phyloP scores from a whole-genome alignment of 805 yeast species.

The Zygosaccharomyces siamensis region DNA sequence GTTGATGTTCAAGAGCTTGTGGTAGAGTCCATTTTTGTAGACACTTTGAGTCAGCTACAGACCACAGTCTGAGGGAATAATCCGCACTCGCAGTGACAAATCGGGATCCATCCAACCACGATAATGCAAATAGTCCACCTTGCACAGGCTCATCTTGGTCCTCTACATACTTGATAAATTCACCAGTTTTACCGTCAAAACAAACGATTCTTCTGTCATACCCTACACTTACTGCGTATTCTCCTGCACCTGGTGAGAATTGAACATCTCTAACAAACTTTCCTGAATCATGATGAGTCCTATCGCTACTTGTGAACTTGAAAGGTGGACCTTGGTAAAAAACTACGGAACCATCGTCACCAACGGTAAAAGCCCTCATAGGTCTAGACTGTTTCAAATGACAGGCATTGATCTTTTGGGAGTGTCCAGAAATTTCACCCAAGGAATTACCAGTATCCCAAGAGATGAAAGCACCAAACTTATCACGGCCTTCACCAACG shows the following conservation, averaged over 20 bases:
- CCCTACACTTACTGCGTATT: constrained; percentile 68
- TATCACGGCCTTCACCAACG: constrained; percentile 90
- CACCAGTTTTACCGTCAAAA: constrained; percentile 88
- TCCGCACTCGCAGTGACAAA: constrained; percentile 88
- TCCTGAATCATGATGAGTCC: constrained; percentile 59
- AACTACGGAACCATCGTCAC: constrained; percentile 82
- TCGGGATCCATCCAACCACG: constrained; percentile 52
- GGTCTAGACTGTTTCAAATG: constrained; percentile 84
- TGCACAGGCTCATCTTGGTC: constrained; percentile 45
- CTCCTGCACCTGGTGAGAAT: constrained; percentile 73
- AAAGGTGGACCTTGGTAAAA: constrained; percentile 92
- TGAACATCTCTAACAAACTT: constrained; percentile 77
- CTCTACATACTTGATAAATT: constrained; percentile 48
- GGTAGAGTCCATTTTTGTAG: constrained; percentile 47
- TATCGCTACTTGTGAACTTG: constrained; percentile 67
- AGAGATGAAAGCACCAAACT: constrained; percentile 87
- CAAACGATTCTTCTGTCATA: constrained; percentile 72
- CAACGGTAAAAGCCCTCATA: constrained; percentile 85
- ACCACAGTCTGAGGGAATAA: constrained; percentile 64
- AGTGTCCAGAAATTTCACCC: constrained; percentile 93
- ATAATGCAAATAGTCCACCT: constrained; percentile 76
- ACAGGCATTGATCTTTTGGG: constrained; percentile 77
- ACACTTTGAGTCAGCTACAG: constrained; percentile 41
- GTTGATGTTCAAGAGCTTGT: constrained; percentile 56
- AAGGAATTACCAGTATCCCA: constrained; percentile 96